Evolutionary conservation across 345 rosid genomes (phyloP).

Genomic region (Populus nigra): DNA sequence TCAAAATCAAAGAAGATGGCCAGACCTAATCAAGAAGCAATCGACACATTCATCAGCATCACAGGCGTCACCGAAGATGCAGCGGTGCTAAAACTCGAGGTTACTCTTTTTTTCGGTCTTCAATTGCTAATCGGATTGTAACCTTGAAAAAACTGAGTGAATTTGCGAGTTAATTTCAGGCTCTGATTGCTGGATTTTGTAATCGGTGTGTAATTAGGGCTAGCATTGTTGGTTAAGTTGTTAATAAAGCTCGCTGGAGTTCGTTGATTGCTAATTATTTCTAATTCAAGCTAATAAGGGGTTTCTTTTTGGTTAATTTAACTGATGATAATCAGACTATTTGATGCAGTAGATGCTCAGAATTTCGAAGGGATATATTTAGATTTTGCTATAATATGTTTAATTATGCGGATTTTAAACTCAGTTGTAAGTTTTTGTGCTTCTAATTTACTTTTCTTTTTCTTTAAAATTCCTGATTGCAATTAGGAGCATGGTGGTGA

Average conservation of each 20-base stretch:
- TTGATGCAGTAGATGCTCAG: not conserved
- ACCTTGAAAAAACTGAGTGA: not conserved
- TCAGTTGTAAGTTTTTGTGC: not conserved
- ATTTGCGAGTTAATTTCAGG: not conserved
- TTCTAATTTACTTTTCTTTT: not conserved
- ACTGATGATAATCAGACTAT: not conserved
- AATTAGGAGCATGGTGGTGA: slow-evolving; percentile 83
- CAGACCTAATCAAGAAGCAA: slow-evolving; percentile 68
- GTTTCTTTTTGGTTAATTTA: not conserved
- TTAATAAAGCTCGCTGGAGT: not conserved
- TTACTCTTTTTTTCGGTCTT: slow-evolving; percentile 3
- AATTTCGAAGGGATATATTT: not conserved
- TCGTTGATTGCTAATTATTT: not conserved
- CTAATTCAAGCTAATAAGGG: not conserved
- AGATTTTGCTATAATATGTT: not conserved
- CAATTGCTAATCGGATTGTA: no score
- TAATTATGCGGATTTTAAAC: not conserved
- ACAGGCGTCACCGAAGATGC: slow-evolving; percentile 67
- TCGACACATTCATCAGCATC: slow-evolving; percentile 81
- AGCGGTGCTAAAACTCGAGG: slow-evolving; percentile 76
- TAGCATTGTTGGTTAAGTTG: not conserved
- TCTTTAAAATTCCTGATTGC: slow-evolving; percentile 16
- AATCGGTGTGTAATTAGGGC: slow-evolving; percentile 5
- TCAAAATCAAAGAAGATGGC: slow-evolving; percentile 46
- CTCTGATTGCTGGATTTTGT: not conserved